phyloP scores from a whole-genome alignment of 2,329 filamentous ascomycete genomes.

The Emericellopsis atlantica region DNA sequence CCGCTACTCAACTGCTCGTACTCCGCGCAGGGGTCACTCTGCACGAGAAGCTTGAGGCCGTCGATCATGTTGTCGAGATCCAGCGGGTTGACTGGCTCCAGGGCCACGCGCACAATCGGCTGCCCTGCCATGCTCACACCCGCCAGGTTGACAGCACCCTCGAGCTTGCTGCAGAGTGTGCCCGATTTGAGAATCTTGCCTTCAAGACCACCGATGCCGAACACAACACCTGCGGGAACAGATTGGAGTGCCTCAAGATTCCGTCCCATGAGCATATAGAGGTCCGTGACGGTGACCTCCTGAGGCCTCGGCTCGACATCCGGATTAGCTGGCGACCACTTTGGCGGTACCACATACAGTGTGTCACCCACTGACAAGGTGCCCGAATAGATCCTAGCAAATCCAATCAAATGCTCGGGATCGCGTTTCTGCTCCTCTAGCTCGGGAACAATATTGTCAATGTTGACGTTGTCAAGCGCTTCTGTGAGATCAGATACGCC shows the following conservation, averaged over 20 bases:
- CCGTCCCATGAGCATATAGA: slow-evolving; percentile 94
- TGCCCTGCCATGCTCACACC: slow-evolving; percentile 69
- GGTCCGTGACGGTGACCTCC: slow-evolving; percentile 71
- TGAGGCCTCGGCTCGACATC: slow-evolving; percentile 60
- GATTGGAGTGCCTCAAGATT: slow-evolving; percentile 70
- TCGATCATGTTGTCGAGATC: slow-evolving; percentile 93
- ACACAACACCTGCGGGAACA: slow-evolving; percentile 88
- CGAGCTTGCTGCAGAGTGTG: slow-evolving; percentile 77
- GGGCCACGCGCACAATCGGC: slow-evolving; percentile 86
- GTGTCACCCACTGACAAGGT: slow-evolving; percentile 80
- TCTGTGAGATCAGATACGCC: slow-evolving; percentile 44
- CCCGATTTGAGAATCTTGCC: slow-evolving; percentile 93
- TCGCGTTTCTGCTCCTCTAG: slow-evolving; percentile 50
- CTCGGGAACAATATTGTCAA: slow-evolving; percentile 37
- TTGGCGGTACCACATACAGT: slow-evolving; percentile 83
- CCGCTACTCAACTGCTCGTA: slow-evolving; percentile 90
- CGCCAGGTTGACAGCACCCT: slow-evolving; percentile 81
- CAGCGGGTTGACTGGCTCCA: slow-evolving; percentile 84
- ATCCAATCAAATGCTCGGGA: slow-evolving; percentile 83
- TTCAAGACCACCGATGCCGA: slow-evolving; percentile 86
- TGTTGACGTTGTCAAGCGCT: slow-evolving; percentile 46
- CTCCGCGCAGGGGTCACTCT: slow-evolving; percentile 90
- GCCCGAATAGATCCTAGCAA: slow-evolving; percentile 87
- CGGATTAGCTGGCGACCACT: slow-evolving; percentile 75
- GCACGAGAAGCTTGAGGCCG: slow-evolving; percentile 75